These are phyloP conservation scores for Eustoma russellianum DNA, from an alignment of 257 asterid species.

Conservation along the genomic window DNA sequence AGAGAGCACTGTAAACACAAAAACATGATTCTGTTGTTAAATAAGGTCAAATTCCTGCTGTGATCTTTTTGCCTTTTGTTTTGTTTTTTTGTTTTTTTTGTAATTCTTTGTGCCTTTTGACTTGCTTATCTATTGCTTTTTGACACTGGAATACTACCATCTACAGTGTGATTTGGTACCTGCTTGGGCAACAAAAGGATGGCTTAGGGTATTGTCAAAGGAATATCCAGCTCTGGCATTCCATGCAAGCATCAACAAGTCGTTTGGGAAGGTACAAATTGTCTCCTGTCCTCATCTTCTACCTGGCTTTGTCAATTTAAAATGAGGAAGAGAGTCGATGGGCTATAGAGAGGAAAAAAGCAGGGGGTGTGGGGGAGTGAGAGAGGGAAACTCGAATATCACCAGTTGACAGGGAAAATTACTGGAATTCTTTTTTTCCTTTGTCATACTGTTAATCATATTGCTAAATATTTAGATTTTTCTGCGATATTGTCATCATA, in stretches of 20 bases:
- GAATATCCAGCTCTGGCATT: constrained; percentile 93
- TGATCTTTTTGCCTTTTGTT: neutral
- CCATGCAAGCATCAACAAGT: constrained; percentile 90
- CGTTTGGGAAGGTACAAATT: constrained; percentile 81
- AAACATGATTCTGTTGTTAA: constrained; percentile 78
- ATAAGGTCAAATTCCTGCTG: constrained; percentile 47
- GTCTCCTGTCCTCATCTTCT: neutral
- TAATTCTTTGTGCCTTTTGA: neutral
- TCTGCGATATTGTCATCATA: neutral
- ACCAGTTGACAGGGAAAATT: too few species aligned
- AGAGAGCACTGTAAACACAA: constrained; percentile 89
- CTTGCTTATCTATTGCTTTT: neutral
- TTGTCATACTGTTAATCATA: neutral
- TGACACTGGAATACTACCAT: neutral
- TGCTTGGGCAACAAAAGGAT: constrained; percentile 92
- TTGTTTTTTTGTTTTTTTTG: neutral
- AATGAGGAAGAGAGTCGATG: neutral
- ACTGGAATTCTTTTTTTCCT: too few species aligned
- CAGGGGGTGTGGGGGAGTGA: neutral
- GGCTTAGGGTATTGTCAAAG: constrained; percentile 79
- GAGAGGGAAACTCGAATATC: neutral
- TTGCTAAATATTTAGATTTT: neutral
- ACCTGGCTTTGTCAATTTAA: neutral
- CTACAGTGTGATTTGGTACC: constrained; percentile 92
- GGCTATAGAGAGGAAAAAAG: neutral